A percentile compares a stretch with the other conserved stretches of the same genome.
These are phyloP conservation scores for Ehretia macrophylla DNA, from an alignment of 257 asterid genomes.

Conservation along the genomic window DNA sequence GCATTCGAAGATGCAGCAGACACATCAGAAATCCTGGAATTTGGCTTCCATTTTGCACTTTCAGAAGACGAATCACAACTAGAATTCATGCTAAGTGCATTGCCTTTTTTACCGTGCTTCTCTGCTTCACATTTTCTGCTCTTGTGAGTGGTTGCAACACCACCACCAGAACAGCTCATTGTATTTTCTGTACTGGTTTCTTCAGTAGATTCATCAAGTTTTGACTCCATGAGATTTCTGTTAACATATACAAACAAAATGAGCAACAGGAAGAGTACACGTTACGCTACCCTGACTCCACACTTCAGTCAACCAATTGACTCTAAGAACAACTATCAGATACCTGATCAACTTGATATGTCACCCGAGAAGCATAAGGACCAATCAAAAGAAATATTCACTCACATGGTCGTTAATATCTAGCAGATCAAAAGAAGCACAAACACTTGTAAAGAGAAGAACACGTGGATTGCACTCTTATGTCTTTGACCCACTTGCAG, in stretches of 20 bases:
- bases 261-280: constrained; percentile 71
- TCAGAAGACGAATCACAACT: constrained; percentile 48
- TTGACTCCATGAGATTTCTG: constrained; percentile 48
- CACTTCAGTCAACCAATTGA: constrained; percentile 28
- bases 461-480: too few relatives aligned
- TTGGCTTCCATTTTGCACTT: constrained; percentile 44
- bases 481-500: too few relatives aligned
- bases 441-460: too few relatives aligned
- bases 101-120: constrained; percentile 42
- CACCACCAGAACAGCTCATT: constrained; percentile 19
- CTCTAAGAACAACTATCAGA: constrained; percentile 26
- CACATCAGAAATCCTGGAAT: constrained; percentile 44
- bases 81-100: constrained; percentile 41
- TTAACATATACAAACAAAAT: constrained; percentile 52
- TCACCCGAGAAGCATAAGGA: constrained; percentile 39
- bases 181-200: constrained; percentile 48
- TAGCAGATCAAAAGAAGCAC: too few relatives aligned
- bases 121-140: constrained; percentile 30
- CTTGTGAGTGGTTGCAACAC: constrained; percentile 10
- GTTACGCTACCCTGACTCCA: constrained; percentile 54
- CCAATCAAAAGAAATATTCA: too few relatives aligned
- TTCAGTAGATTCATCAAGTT: constrained; percentile 53
- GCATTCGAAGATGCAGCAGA: constrained; percentile 40
- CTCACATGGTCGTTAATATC: too few relatives aligned
- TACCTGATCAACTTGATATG: constrained; percentile 31